Percentiles rank a stretch among this genome's conserved stretches.
Evolutionary conservation across 306 rosid species (phyloP).

Genomic region (Cicer arietinum): DNA sequence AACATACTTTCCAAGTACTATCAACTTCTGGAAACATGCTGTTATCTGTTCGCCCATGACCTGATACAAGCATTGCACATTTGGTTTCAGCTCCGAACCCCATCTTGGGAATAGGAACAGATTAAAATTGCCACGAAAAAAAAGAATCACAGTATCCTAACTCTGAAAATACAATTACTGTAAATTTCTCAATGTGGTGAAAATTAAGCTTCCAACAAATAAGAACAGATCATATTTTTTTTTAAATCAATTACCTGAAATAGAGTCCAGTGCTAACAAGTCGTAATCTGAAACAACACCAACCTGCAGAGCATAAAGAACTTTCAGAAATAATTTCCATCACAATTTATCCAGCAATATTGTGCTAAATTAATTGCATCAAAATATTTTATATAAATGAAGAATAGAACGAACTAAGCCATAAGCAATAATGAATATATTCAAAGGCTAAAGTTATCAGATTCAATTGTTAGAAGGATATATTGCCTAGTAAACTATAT

Average conservation of each 20-base stretch:
- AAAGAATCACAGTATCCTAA: background rate
- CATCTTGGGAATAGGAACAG: slow-evolving; percentile 23
- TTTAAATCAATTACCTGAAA: slow-evolving; percentile 65
- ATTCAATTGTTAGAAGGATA: slow-evolving; percentile 27
- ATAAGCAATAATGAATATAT: slow-evolving; percentile 19
- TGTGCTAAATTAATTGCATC: slow-evolving; percentile 8
- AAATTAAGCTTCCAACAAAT: slow-evolving; percentile 33
- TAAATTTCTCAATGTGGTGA: slow-evolving; percentile 18
- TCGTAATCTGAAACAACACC: slow-evolving; percentile 97
- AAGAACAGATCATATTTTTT: background rate
- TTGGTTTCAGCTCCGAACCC: slow-evolving; percentile 25
- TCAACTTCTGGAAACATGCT: slow-evolving; percentile 93
- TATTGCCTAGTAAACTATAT: slow-evolving; percentile 28
- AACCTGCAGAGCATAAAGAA: slow-evolving; percentile 65
- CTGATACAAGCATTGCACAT: slow-evolving; percentile 53
- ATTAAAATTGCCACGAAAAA: background rate
- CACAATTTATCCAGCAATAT: slow-evolving; percentile 4
- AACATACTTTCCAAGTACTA: slow-evolving; percentile 87
- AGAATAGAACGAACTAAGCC: slow-evolving; percentile 14
- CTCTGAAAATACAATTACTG: slow-evolving; percentile 12
- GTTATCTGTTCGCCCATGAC: slow-evolving; percentile 62
- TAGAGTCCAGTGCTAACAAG: slow-evolving; percentile 88
- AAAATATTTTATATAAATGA: slow-evolving; percentile 20
- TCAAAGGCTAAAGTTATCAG: slow-evolving; percentile 20
- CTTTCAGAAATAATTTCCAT: slow-evolving; percentile 38